phyloP scores from a whole-genome alignment of 192 early-diverging fungal genomes.

The Backusella luteola region DNA sequence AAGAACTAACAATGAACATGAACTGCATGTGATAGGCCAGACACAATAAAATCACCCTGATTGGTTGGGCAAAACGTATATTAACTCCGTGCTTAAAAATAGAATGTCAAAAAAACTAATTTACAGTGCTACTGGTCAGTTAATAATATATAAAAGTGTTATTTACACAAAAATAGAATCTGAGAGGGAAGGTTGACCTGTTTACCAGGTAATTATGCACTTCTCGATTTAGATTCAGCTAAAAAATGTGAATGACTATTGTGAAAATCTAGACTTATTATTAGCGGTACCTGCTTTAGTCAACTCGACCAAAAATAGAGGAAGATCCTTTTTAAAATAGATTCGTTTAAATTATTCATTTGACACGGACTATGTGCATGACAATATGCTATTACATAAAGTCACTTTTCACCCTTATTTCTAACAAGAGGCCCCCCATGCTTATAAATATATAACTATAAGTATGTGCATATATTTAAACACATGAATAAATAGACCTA shows the following conservation, averaged over 20 bases:
- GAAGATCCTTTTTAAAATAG: neutral
- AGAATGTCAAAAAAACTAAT: constrained; percentile 1
- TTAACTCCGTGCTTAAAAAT: neutral
- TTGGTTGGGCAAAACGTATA: neutral
- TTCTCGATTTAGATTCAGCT: neutral
- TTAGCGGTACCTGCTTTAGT: neutral
- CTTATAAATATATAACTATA: neutral
- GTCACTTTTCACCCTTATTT: constrained; percentile 1
- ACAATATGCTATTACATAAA: neutral
- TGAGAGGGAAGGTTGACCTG: neutral
- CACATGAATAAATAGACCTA: neutral
- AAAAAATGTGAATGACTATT: neutral
- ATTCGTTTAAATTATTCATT: neutral
- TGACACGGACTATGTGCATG: neutral
- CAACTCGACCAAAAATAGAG: neutral
- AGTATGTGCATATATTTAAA: neutral
- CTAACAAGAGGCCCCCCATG: neutral
- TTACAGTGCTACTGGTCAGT: neutral
- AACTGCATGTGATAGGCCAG: constrained; percentile 1
- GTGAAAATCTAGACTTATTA: neutral
- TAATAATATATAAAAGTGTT: neutral
- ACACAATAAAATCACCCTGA: neutral
- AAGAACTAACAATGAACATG: neutral
- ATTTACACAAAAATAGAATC: neutral
- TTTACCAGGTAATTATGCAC: neutral